phyloP scores from a whole-genome alignment of 2,329 filamentous ascomycete species.

The Colletotrichum theobromicola region DNA sequence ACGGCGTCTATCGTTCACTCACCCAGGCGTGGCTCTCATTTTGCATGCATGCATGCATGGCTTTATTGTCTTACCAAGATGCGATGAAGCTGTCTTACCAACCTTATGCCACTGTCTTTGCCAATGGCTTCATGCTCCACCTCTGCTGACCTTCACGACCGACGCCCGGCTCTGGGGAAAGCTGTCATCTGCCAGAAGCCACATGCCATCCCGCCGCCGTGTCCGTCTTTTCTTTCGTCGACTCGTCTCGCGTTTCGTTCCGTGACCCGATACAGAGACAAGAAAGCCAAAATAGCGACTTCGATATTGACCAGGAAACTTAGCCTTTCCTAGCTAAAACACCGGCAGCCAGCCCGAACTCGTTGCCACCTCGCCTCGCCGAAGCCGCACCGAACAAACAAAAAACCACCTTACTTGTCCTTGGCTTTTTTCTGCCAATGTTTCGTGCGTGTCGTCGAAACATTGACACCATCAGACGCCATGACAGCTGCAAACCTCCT shows the following conservation, averaged over 20 bases:
- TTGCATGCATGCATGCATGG: neutral
- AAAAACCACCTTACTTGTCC: neutral
- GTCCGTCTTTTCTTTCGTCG: neutral
- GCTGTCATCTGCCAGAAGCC: neutral
- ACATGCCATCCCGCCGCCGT: neutral
- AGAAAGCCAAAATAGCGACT: neutral
- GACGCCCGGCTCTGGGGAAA: neutral
- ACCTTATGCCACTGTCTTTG: neutral
- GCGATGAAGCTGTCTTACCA: neutral
- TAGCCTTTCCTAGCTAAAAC: neutral
- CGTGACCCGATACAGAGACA: neutral
- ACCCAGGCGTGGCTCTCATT: neutral
- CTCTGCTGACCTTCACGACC: no score
- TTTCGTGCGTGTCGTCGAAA: slow-evolving; percentile 19
- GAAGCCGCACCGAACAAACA: neutral
- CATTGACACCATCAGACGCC: neutral
- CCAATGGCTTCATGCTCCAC: neutral
- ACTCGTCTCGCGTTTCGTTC: slow-evolving; percentile 2
- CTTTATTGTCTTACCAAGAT: neutral
- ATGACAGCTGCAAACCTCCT: neutral
- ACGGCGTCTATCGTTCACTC: neutral
- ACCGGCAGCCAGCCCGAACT: neutral
- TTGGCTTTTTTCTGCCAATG: slow-evolving; percentile 9
- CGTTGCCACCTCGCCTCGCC: neutral
- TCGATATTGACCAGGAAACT: neutral